phyloP scores from a whole-genome alignment of 2,329 filamentous ascomycete species.

The Trichophyton schoenleinii region DNA sequence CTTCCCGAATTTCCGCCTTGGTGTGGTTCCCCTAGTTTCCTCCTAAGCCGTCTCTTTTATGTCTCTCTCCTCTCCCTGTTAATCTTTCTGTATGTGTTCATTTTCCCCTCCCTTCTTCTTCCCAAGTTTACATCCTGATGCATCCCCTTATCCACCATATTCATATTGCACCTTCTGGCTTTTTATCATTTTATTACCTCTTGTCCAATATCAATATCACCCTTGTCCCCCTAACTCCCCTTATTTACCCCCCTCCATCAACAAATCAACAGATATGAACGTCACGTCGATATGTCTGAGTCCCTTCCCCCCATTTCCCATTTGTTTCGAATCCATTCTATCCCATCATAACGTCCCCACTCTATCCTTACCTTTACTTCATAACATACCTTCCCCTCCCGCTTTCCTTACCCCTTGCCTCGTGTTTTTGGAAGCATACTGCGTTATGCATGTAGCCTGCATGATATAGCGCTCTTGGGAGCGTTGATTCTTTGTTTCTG shows the following conservation, averaged over 20 bases:
- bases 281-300: not conserved
- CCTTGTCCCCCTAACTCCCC: not conserved
- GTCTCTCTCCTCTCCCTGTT: not conserved
- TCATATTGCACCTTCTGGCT: not conserved
- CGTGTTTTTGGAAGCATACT: not conserved
- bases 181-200: not conserved
- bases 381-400: too few relatives aligned
- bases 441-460: not conserved
- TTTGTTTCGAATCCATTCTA: not conserved
- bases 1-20: conserved; percentile 1
- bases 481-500: not conserved
- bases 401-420: not conserved
- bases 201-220: not conserved
- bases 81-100: not conserved
- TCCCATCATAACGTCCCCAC: not conserved
- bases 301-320: not conserved
- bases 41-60: not conserved
- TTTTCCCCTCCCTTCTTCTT: not conserved
- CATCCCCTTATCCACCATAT: not conserved
- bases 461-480: not conserved
- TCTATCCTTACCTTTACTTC: not conserved
- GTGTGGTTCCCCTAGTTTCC: not conserved
- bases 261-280: not conserved
- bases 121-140: not conserved
- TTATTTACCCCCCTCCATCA: not conserved